Conservation (phyloP, 2,329 filamentous ascomycete species). For the Trichophaea hybrida region DNA sequence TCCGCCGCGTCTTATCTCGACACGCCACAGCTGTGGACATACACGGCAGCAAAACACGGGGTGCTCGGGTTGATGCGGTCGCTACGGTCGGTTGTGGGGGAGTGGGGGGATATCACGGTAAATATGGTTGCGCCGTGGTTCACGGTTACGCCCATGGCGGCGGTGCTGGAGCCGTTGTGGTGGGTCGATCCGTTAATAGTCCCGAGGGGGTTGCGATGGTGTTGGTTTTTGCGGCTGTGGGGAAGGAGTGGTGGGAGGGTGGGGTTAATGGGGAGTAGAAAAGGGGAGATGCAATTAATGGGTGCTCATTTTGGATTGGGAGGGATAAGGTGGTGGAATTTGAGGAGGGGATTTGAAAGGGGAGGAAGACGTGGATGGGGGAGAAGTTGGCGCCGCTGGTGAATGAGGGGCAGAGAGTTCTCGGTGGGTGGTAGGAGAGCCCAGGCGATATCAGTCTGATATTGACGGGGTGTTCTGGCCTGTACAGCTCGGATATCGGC, state of each 20-base stretch:
- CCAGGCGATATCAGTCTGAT: too few relatives aligned
- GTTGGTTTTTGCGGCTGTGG: not conserved
- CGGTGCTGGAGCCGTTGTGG: slow-evolving; percentile 4
- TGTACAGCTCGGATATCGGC: too few relatives aligned
- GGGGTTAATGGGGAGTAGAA: not conserved
- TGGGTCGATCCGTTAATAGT: not conserved
- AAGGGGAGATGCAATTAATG: not conserved
- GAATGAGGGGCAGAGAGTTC: not conserved
- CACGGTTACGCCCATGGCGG: slow-evolving; percentile 5
- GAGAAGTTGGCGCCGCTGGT: not conserved
- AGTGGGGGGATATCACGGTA: not conserved
- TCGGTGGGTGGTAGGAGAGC: not conserved
- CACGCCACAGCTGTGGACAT: not conserved
- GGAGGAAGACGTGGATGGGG: not conserved
- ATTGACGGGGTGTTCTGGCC: too few relatives aligned
- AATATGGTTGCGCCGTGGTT: slow-evolving; percentile 6
- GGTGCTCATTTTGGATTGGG: not conserved
- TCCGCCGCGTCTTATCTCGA: not conserved
- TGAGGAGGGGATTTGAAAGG: not conserved
- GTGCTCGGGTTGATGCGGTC: slow-evolving; percentile 2
- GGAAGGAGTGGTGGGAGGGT: slow-evolving; percentile 1
- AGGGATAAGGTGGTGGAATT: slow-evolving; percentile 2
- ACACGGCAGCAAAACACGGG: slow-evolving; percentile 2
- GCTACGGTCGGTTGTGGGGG: not conserved
- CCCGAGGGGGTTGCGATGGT: not conserved